Evolutionary conservation across 768 basidiomycete species (phyloP), one percentile per base, ranked within the genome.

Genomic region (Russula griseocarnosa): DNA sequence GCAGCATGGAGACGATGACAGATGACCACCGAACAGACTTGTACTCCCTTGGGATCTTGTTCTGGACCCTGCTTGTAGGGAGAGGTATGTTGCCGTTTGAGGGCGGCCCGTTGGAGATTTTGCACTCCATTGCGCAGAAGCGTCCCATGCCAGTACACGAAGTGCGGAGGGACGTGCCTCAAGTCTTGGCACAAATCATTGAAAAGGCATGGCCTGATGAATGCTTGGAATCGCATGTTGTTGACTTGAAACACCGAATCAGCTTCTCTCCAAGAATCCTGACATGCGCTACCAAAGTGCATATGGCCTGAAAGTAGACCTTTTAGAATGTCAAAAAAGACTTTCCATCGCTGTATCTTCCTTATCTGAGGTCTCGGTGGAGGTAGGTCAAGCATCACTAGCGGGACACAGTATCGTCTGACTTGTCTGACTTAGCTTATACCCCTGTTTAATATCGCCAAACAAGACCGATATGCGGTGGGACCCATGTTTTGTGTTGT

Each of bases 21-120:
- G 86, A 88, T 68, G 88, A 90, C 70, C 86, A 88, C 67, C 73
- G 87, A 62, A 88, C 88, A 14, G 88, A 90, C 72, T 73, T 90
- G 32, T 89, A 90, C 71, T 86, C 86, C 0, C 77, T 89, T 8
- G 88, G 88, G 3, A 82, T 88, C 62, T 71, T 87, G 68, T 87
- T 88, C 71, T 89, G 87, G 87, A 87, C 86, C 11, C 75, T 88
- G 3, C 77, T 89, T n/a, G 86, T 87, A 18, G 87, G 88, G 26
- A 78, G 84, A 42, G 87, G 76, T 30, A 73, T 71, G 36, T 56
- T 75, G 60, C 76, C 76, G 3, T 77, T 77, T 63, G 77, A 78
- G 62, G 77, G 78, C 14, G 73, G 74, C 4, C 75, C 76, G 13
- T 66, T 86, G 66, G 87, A 90, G 70, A 75, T 90, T 26, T 69